Conservation (phyloP, 2,329 filamentous ascomycete genomes). For the Pseudonectria foliicola region DNA sequence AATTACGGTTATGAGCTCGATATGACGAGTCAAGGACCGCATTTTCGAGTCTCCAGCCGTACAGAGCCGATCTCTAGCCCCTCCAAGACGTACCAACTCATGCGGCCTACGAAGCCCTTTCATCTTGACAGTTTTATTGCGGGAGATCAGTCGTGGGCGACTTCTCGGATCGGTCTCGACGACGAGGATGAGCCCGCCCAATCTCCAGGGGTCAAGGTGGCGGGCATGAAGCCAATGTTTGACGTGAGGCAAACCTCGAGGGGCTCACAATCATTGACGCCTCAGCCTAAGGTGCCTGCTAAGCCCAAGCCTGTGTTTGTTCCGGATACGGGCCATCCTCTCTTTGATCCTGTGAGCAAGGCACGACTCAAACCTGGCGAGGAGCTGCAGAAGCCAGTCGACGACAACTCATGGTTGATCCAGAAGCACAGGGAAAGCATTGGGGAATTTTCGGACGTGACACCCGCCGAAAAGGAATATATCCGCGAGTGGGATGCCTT, state of each 20-base stretch:
- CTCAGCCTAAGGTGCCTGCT: slow-evolving; percentile 3
- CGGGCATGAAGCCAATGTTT: slow-evolving; percentile 16
- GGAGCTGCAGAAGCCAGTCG: slow-evolving; percentile 34
- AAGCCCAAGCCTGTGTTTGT: slow-evolving; percentile 31
- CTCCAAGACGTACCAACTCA: slow-evolving; percentile 35
- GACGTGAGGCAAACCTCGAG: slow-evolving; percentile 15
- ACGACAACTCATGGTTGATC: slow-evolving; percentile 48
- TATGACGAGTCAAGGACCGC: slow-evolving; percentile 29
- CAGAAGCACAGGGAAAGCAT: slow-evolving; percentile 54
- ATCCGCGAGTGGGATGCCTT: slow-evolving; percentile 53
- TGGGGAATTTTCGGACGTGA: slow-evolving; percentile 50
- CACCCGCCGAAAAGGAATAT: slow-evolving; percentile 48
- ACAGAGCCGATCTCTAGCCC: slow-evolving; percentile 22
- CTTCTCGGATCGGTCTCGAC: slow-evolving; percentile 33
- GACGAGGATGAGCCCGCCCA: slow-evolving; percentile 18
- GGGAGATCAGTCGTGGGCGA: slow-evolving; percentile 41
- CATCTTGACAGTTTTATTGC: slow-evolving; percentile 36
- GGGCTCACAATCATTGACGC: slow-evolving; percentile 5
- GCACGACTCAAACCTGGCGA: slow-evolving; percentile 42
- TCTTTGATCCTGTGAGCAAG: slow-evolving; percentile 54
- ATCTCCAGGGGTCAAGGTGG: slow-evolving; percentile 16
- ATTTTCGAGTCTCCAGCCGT: slow-evolving; percentile 33
- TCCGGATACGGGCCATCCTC: slow-evolving; percentile 42
- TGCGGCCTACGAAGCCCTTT: slow-evolving; percentile 35
- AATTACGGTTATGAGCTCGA: slow-evolving; percentile 37